Evolutionary conservation across 2,329 filamentous ascomycete species (phyloP), one percentile per base, ranked within the genome.

Genomic region (Botrytis cinerea): DNA sequence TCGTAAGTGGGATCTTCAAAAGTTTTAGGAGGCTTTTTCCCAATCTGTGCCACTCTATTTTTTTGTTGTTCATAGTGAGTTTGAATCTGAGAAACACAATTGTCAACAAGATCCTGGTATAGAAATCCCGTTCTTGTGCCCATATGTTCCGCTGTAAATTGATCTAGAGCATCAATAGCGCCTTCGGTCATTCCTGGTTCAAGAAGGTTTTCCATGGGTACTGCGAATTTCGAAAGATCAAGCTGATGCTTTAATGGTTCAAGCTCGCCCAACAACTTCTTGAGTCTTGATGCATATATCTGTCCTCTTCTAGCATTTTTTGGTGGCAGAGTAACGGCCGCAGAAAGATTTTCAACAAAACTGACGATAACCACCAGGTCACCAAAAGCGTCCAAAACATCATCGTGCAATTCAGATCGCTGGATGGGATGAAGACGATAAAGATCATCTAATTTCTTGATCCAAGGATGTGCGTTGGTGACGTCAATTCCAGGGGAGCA

Each of bases 91-190:
- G 75, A 54, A 0, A 86, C 62, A 70, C 81, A 83, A 1, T 84
- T 81, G 0, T 84, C 79, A 4, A 86, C 76, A 10, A 85, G 70
- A 62, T 85, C 83, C 62, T 84, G 79, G 74, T 86, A 87, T 0
- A 86, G 76, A 60, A 82, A 82, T 1, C 82, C 83, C 22, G 87
- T 74, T n/a, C 80, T 83, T 0, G 81, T 79, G 2, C 84, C 84
- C 0, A 81, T 75, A 40, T 83, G 83, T 0, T 83, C 78, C 1
- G 79, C 51, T 4, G 87, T 73, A 63, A 84, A 84, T 16, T 76
- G 35, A 51, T 85, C 81, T 0, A 87, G 78, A 0, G 76, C 38
- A 67, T 48, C 59, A 25, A 75, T 67, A 35, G 84, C 83, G 0
- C 74, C 75, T 3, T 79, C 74, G 0, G 83, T 79, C 79, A 84